phyloP scores from a whole-genome alignment of 2,329 filamentous ascomycete species.

The Ophiostoma triangulosporum region DNA sequence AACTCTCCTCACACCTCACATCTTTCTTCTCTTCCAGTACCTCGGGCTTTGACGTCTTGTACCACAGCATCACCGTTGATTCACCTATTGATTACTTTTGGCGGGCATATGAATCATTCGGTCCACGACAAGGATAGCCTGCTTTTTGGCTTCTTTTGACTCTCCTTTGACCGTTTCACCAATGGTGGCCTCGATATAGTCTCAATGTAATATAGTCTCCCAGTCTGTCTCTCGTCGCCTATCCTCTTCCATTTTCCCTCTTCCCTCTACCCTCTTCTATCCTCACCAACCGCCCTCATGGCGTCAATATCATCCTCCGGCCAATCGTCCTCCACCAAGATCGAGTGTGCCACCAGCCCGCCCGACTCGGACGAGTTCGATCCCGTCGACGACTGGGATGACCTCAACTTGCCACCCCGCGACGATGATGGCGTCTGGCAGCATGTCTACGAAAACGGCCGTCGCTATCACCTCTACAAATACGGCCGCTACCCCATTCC shows the following conservation, averaged over 20 bases:
- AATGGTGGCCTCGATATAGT: too few species aligned
- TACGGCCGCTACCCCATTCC: slow-evolving; percentile 19
- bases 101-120: too few species aligned
- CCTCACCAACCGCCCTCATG: neutral
- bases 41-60: neutral
- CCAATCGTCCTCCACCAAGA: neutral
- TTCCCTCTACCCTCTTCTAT: neutral
- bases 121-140: too few species aligned
- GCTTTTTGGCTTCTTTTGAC: too few species aligned
- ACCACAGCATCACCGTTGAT: neutral
- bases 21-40: neutral
- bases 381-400: slow-evolving; percentile 13
- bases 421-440: slow-evolving; percentile 15
- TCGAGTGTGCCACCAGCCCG: slow-evolving; percentile 13
- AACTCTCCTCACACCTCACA: neutral
- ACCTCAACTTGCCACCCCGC: slow-evolving; percentile 12
- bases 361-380: slow-evolving; percentile 15
- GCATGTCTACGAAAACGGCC: slow-evolving; percentile 17
- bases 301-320: neutral
- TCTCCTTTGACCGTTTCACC: too few species aligned
- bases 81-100: too few species aligned
- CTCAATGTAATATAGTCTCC: too few species aligned
- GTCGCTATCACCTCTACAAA: slow-evolving; percentile 19
- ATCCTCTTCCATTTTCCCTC: neutral
- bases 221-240: neutral